Evolutionary conservation across 2,329 filamentous ascomycete genomes (phyloP), one percentile per base, ranked within the genome.

Genomic region (Pyrenophora teres): DNA sequence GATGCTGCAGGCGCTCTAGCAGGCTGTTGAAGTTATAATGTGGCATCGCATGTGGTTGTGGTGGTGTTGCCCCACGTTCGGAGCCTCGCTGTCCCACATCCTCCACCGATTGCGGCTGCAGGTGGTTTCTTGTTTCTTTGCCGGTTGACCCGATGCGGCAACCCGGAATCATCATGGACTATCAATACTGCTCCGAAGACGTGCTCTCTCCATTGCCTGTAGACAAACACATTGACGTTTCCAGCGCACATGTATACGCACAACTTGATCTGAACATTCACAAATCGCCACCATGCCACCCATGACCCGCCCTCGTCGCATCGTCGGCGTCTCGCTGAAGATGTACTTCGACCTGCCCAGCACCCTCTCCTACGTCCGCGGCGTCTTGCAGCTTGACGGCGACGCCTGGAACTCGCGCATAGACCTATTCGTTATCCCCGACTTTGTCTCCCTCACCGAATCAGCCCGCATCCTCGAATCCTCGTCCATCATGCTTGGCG

Each of bases 351-450:
- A 86, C 55, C 81, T 87, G 7, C 74, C 81, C 9, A 79, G 80
- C 54, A 92, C 88, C 1, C 75, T 71, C 68, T 78, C 69, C 40
- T 79, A 80, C 66, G 67, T 78, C 49, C 69, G 74, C 43, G 72
- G 73, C 49, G 71, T 79, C 40, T 64, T 73, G 39, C 61, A 73
- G 12, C 72, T 80, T 46, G 74, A 80, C 39, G 66, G 78, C 48
- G 87, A 87, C 67, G 77, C 77, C 16, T 72, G 73, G 76, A 83
- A 67, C 60, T 73, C 80, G 25, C 76, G 82, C 43, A 73, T 89
- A 54, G 86, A 90, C 71, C 79, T 93, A 61, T 92, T 92, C 73
- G 76, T 93, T 62, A 86, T 92, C 59, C 89, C 90, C 1, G 89
- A 93, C 74, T 89, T 90, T 68, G 74, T 93, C 46, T 85, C 87